Conservation (phyloP, 305 asterid species). For the Fraxinus baroniana region DNA sequence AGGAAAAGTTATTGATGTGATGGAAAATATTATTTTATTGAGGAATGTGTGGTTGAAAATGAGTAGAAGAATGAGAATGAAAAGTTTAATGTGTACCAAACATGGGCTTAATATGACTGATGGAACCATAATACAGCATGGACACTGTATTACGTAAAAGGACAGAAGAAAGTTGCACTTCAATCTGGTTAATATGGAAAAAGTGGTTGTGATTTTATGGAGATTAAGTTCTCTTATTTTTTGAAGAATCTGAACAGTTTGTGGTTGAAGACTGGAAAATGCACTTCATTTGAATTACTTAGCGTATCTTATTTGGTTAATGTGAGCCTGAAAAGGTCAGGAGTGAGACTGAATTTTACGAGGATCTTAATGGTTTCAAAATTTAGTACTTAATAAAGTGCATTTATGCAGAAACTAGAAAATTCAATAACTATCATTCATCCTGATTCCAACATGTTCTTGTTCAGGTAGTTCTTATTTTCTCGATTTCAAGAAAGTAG, state of each 20-base stretch:
- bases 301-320: neutral
- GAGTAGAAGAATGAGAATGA: no score
- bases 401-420: neutral
- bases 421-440: neutral
- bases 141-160: neutral
- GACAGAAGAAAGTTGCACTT: neutral
- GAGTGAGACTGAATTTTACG: neutral
- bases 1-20: no score
- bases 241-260: neutral
- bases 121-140: neutral
- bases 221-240: neutral
- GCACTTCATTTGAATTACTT: neutral
- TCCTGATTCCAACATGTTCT: neutral
- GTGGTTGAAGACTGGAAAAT: neutral
- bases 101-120: neutral
- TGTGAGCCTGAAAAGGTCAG: neutral
- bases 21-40: no score
- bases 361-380: neutral
- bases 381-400: neutral
- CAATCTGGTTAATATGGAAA: neutral
- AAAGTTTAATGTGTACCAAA: no score
- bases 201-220: neutral
- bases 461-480: neutral
- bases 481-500: neutral
- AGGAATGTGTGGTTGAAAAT: no score